Base-by-base conservation (phyloP, 768 basidiomycete genomes). In the Megacollybia marginata region DNA sequence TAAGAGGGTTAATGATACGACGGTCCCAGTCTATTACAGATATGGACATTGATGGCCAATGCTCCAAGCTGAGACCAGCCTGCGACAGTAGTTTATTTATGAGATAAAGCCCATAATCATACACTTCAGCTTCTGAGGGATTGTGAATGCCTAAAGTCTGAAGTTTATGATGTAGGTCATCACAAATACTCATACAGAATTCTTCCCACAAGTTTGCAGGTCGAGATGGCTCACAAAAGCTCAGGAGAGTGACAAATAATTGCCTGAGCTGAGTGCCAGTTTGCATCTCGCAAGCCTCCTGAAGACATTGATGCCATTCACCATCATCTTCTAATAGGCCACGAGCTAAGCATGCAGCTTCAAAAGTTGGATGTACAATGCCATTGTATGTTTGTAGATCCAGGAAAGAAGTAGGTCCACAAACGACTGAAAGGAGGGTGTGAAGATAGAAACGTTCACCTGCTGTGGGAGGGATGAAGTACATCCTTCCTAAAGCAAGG, bases 191-290 rank as follows among this genome's bases (percentile, higher is more conserved):
- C 0, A 51, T 9, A 12, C 56, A 53, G 50, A 68, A 74, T 7
- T 57, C 47, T 2, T 49, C 23, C 75, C 74, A 77, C 35, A 5
- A 46, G 48, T 2, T 6, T 3, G 23, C 23, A 18, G 78, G 71
- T 18, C 60, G 33, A 7, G 64, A 18, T 10, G 68, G 70, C 36
- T 44, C 11, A 42, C 70, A 72, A 38, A 65, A 56, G 0, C 54
- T 9, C 1, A 79, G 61, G 11, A 79, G 66, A 12, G 62, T 67
- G 0, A 60, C 64, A 62, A 79, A 79, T 0, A 78, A 62, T 5
- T 54, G 44, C 0, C 66, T 57, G 0, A 77, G 57, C 5, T 59
- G 58, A 9, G 7, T 9, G 1, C 74, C 74, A 18, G 64, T 70
- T 28, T 65, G 59, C 56, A 77, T 72, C 0, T 47, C 31, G 13